Conservation (phyloP, 2,329 filamentous ascomycete genomes). For the Cladosporium sphaerospermum region DNA sequence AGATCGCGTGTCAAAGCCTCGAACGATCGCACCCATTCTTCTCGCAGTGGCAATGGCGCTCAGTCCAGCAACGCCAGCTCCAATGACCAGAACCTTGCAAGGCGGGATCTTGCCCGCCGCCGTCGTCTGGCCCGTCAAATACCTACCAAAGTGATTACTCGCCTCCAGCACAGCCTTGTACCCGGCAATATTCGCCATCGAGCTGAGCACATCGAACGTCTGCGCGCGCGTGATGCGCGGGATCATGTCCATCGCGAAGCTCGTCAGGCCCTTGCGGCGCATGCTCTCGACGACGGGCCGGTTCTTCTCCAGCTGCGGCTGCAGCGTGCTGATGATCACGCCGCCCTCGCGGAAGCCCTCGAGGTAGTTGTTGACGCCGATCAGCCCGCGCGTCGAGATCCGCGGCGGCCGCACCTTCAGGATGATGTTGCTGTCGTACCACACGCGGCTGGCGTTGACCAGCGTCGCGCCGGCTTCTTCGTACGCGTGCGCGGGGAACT, state of each 20-base stretch:
- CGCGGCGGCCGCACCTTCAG: constrained; percentile 77
- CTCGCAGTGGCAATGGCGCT: constrained; percentile 83
- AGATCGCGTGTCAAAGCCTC: constrained; percentile 86
- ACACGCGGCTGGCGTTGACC: constrained; percentile 63
- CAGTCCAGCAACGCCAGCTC: constrained; percentile 80
- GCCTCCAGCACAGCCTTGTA: constrained; percentile 90
- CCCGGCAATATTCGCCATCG: constrained; percentile 90
- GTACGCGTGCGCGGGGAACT: constrained; percentile 73
- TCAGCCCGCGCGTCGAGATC: constrained; percentile 33
- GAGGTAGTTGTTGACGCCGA: constrained; percentile 55
- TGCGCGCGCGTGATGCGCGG: constrained; percentile 85
- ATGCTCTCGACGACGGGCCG: constrained; percentile 67
- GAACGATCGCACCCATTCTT: constrained; percentile 80
- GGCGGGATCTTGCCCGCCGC: constrained; percentile 87
- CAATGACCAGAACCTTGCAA: constrained; percentile 84
- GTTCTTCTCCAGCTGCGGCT: constrained; percentile 65
- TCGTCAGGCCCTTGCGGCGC: constrained; percentile 62
- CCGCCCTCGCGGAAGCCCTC: constrained; percentile 61
- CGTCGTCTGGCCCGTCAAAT: constrained; percentile 82
- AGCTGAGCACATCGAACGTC: constrained; percentile 78
- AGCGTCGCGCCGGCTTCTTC: constrained; percentile 70
- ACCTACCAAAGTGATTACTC: constrained; percentile 82
- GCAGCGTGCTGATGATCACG: constrained; percentile 75
- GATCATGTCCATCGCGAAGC: constrained; percentile 90
- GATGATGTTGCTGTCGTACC: constrained; percentile 69